Conservation (phyloP, 305 asterid genomes). For the Plantago coronopus region DNA sequence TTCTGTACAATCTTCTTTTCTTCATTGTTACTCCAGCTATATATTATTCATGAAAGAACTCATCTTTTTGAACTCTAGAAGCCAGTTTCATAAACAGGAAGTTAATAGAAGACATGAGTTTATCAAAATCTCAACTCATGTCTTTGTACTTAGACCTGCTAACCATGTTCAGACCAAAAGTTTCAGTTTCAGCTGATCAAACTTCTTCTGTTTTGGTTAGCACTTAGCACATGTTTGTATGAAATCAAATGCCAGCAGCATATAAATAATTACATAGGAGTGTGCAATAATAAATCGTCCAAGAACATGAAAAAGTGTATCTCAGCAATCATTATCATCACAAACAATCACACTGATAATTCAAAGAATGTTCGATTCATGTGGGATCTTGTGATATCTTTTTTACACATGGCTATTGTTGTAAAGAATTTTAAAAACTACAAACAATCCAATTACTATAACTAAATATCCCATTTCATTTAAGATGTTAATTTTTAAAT, state of each 20-base stretch:
- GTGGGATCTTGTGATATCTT: conserved; percentile 6
- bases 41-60: background rate
- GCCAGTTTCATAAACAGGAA: background rate
- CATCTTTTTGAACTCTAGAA: background rate
- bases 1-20: conserved; percentile 8
- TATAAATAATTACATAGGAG: too few relatives aligned
- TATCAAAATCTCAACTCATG: too few relatives aligned
- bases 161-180: too few relatives aligned
- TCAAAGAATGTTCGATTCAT: too few relatives aligned
- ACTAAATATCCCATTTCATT: too few relatives aligned
- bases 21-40: conserved; percentile 14
- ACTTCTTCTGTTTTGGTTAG: background rate
- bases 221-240: background rate
- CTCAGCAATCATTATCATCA: too few relatives aligned
- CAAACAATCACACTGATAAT: too few relatives aligned
- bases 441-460: too few relatives aligned
- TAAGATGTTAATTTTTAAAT: too few relatives aligned
- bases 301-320: too few relatives aligned
- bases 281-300: background rate
- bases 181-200: background rate
- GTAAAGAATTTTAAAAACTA: too few relatives aligned
- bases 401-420: conserved; percentile 4
- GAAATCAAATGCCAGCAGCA: background rate
- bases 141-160: too few relatives aligned
- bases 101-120: background rate